Base-by-base conservation (phyloP, 2,329 filamentous ascomycete genomes). In the Aspergillus sp. region DNA sequence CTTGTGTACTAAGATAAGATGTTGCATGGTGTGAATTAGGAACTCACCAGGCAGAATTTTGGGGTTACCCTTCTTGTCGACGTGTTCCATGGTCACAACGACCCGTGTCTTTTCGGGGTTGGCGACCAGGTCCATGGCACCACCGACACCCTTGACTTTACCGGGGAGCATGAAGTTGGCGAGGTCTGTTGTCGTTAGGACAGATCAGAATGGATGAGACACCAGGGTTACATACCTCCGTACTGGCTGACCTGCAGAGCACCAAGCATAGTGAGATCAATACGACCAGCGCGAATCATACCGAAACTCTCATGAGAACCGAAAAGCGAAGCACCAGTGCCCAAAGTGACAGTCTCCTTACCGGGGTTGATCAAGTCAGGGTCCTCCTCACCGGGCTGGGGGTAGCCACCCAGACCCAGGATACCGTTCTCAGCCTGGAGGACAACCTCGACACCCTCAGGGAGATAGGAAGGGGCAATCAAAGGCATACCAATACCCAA, bases 121-220 rank as follows among this genome's bases (percentile, higher is more conserved):
- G 50, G 81, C 82, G 12, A 87, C 83, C n/a, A 87, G 70, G 62
- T 87, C 84, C 84, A 87, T 87, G 42, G 84, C 84, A 44, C 84
- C 84, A 50, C 88, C 88, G 80, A 94, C 90, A 43, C 88, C 88
- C 78, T 93, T 93, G 45, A 67, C 81, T 71, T 91, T 93, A 45
- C 88, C 88, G 0, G 88, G 88, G 55, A 94, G 85, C 85, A 93
- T 93, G 75, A 88, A 94, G 72, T 93, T 93, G 48, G 88, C 88
- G 46, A 94, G 72, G 64, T 94, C 88, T 48, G 13, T 10, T 5
- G 12, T n/a, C 13, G 25, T 59, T 37, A 55, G 49, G 41, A 19
- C 20, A 13, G 27, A 35, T 22, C 23, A 32, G 39, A 1, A 12
- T 19, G 4, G 35, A 25, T 17, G 20, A 1, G 20, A 22, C 20